Conservation (phyloP, 2,329 filamentous ascomycete genomes). For the Blastomyces silverae region DNA sequence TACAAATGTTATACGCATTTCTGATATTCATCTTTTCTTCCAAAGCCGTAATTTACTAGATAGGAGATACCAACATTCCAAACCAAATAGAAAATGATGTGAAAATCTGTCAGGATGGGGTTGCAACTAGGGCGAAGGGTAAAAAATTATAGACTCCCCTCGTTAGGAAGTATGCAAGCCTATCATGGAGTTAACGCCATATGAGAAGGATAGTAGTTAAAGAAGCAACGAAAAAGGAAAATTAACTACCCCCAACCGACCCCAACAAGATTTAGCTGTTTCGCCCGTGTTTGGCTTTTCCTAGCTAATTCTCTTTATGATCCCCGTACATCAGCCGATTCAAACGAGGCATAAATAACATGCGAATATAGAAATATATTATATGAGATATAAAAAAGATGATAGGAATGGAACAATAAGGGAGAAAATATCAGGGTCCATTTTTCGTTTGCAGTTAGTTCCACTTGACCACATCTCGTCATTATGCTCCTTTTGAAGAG, state of each 20-base stretch:
- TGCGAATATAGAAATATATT: not conserved
- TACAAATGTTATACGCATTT: not conserved
- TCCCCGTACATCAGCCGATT: not conserved
- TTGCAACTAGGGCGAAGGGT: not conserved
- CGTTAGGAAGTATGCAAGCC: not conserved
- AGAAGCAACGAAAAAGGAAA: not conserved
- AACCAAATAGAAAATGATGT: not conserved
- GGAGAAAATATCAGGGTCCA: not conserved
- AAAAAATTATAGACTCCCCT: not conserved
- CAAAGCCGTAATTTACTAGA: not conserved
- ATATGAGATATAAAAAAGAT: not conserved
- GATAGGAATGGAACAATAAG: not conserved
- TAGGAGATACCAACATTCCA: not conserved
- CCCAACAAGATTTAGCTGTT: not conserved
- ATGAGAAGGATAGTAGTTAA: not conserved
- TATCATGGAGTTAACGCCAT: not conserved
- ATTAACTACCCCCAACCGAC: no score
- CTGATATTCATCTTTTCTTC: not conserved
- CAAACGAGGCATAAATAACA: not conserved
- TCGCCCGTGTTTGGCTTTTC: not conserved
- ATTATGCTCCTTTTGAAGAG: not conserved
- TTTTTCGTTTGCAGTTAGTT: not conserved
- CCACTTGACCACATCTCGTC: not conserved
- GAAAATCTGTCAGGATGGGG: not conserved
- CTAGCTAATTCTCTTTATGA: not conserved